Base-by-base conservation (phyloP, 768 basidiomycete genomes). In the Botryobasidium botryosum region DNA sequence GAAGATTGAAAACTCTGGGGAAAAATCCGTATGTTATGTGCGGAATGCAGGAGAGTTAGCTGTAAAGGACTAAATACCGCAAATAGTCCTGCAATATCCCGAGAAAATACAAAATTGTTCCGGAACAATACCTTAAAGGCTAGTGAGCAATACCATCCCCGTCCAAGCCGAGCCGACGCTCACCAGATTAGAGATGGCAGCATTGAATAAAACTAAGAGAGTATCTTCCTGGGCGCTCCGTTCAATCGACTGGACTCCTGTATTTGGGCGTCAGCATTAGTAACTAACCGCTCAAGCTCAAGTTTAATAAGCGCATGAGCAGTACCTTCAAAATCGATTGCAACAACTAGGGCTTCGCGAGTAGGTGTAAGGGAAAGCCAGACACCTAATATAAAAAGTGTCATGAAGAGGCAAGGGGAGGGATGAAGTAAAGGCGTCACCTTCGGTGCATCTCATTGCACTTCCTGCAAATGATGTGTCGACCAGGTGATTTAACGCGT, bases 401-500 rank as follows among this genome's bases (percentile, higher is more conserved):
- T n/a, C n/a, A n/a, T 27, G 32, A 4, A 15, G 8, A 38, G 17
- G 17, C 3, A 13, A 21, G 10, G 12, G 20, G 20, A 25, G 24
- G 15, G 5, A 43, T 4, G 23, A 10, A 5, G 27, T 7, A 23
- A 20, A 26, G 6, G 18, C n/a, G 20, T 27, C 36, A 53, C 53
- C 45, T 31, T 53, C 52, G 5, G 52, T 55, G 24, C 45, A 50
- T 6, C 72, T 61, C 72, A 77, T 75, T 0, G 75, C 75, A 6
- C 68, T 71, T 1, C 76, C 75, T 6, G 73, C 73, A 51, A 78
- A 77, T 0, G 76, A 77, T 0, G 74, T 74, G 51, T 77, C 75
- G 1, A 64, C 67, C 4, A 78, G 60, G 49, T 77, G 76, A 42
- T 77, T 76, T 29, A 77, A 54, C 0, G 69, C 60, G 43, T 67